Evolutionary conservation across 805 yeast species (phyloP), one percentile per base, ranked within the genome.

Genomic region (Priceomyces castillae): DNA sequence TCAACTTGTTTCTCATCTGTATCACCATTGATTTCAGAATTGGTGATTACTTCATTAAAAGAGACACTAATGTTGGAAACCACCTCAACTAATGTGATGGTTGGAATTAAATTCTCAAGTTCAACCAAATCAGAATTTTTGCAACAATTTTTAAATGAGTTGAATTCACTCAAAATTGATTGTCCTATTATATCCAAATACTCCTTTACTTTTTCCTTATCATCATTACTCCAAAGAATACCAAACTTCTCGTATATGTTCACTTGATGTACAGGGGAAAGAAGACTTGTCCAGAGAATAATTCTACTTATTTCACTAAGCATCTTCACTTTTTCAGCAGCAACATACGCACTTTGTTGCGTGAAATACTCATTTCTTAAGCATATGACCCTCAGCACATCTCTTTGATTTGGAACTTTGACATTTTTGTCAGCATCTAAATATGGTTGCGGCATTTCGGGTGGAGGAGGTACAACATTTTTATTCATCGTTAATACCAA

Each of bases 361-460:
- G 69, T 62, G 2, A 59, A 49, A 58, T 70, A 75, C 44, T 73
- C 76, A 6, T 69, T 65, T 18, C 75, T 51, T 7, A 54, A 41
- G 0, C 61, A 54, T 7, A 68, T 42, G 0, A 56, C 66, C n/a
- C 50, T 42, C 12, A 62, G 62, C 1, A 65, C 51, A 43, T 67
- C 69, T 31, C 54, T 58, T 39, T 65, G 59, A 1, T 55, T 58
- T 0, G 80, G 80, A 6, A 64, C 57, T 5, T 63, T 57, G 2
- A 74, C 51, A 28, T 58, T 59, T 40, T 67, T 71, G 23, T 73
- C 73, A 2, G 67, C 67, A 37, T 67, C 67, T 30, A 75, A 49
- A 48, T 62, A 73, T 0, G 78, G 77, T 30, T 58, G 59, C 1
- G 79, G 79, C 11, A 71, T 44, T 11, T 62, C 68, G 1, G 76